Base-by-base conservation (phyloP, 345 rosid species). In the Rhizophora apiculata region DNA sequence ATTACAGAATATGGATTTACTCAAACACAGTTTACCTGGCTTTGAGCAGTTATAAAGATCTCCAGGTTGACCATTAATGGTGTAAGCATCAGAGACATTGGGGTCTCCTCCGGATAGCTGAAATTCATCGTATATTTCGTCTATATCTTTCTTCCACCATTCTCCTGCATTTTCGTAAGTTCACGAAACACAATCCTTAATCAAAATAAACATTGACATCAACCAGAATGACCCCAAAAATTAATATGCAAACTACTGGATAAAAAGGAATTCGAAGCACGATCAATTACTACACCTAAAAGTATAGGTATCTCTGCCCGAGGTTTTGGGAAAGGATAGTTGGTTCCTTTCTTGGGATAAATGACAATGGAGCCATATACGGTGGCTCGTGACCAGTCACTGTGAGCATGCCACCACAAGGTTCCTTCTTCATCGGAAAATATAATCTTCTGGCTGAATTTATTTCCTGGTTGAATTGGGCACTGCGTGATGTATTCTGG, bases 31-130 rank as follows among this genome's bases (percentile, higher is more conserved):
- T 11, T n/a, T 62, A 21, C 57, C 81, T 72, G 72, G 56, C 67
- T 60, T 65, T 37, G 83, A 78, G 79, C 84, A 76, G 13, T 80
- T 73, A 70, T 73, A 77, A 15, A 69, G 74, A 60, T 79, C 76
- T 0, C 88, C 90, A 9, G 90, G 85, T 61, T 75, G 81, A 59
- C 90, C 84, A 68, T 84, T 86, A 29, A 82, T 82, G 1, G 83
- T 86, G 60, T 77, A 75, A 13, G 86, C 92, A 80, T 88, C 83
- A 0, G 84, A 84, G 21, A 53, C 32, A 32, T 79, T 75, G 0
- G 82, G 79, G 24, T 73, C 58, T 8, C 76, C 81, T 48, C 88
- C 86, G 0, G 76, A 26, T 31, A 7, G 48, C 2, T 0, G 18
- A 61, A 68, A 24, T 30, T 16, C 21, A 5, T 75, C 53, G 39